Evolutionary conservation across 176 grass and related monocot genomes (phyloP).

Genomic region (Ensete ventricosum): DNA sequence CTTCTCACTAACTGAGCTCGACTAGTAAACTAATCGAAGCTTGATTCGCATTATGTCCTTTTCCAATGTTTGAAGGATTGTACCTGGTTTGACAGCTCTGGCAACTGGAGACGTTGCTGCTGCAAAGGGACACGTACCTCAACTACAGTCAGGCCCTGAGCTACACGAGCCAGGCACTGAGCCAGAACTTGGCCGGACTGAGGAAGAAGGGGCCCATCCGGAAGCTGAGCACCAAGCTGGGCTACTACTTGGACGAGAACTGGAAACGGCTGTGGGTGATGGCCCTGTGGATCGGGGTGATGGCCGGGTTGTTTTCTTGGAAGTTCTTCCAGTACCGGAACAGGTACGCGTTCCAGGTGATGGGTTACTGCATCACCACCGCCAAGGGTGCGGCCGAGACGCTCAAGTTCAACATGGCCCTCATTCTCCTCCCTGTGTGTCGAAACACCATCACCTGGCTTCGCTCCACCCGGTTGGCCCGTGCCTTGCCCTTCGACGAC

Average conservation of each 20-base stretch:
- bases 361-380: slow-evolving; percentile 85
- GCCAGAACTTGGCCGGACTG: slow-evolving; percentile 68
- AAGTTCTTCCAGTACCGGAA: slow-evolving; percentile 87
- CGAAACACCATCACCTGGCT: slow-evolving; percentile 97
- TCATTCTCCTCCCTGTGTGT: slow-evolving; percentile 88
- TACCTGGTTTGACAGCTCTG: slow-evolving; percentile 55
- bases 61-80: background rate
- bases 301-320: slow-evolving; percentile 80
- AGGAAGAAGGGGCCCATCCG: slow-evolving; percentile 53
- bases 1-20: background rate
- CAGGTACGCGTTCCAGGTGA: slow-evolving; percentile 64
- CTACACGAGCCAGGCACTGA: slow-evolving; percentile 89
- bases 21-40: background rate
- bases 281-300: slow-evolving; percentile 63
- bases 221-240: slow-evolving; percentile 60
- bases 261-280: slow-evolving; percentile 95
- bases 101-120: slow-evolving; percentile 85
- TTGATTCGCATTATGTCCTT: slow-evolving; percentile 1
- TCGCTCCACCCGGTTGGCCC: slow-evolving; percentile 64
- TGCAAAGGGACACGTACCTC: slow-evolving; percentile 93
- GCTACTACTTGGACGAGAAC: slow-evolving; percentile 88
- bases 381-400: slow-evolving; percentile 97
- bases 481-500: slow-evolving; percentile 83
- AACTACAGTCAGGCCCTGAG: slow-evolving; percentile 94
- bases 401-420: slow-evolving; percentile 94